phyloP scores from a whole-genome alignment of 129 eudicot genomes.

The Tagetes erecta region DNA sequence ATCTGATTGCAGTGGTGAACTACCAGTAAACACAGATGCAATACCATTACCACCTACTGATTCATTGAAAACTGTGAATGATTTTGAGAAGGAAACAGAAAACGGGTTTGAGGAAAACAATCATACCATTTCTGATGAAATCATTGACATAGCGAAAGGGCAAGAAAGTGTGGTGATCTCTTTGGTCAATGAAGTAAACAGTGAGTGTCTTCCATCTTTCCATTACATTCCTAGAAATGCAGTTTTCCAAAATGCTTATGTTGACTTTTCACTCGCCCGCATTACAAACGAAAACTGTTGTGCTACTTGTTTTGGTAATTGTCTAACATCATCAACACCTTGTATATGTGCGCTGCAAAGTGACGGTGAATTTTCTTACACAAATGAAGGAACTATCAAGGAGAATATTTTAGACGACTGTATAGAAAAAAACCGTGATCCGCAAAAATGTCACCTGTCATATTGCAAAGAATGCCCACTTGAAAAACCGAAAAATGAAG shows the following conservation, averaged over 20 bases:
- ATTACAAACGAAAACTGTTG: constrained; percentile 65
- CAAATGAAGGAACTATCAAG: constrained; percentile 67
- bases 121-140: constrained; percentile 33
- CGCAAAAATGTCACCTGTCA: constrained; percentile 45
- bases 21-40: constrained; percentile 28
- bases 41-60: constrained; percentile 17
- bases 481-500: constrained; percentile 66
- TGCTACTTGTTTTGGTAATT: constrained; percentile 60
- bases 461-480: constrained; percentile 83
- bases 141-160: constrained; percentile 70
- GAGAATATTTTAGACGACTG: constrained; percentile 61
- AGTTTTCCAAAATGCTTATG: constrained; percentile 63
- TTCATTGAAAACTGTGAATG: constrained; percentile 20
- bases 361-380: constrained; percentile 75
- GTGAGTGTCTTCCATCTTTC: constrained; percentile 55
- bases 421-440: constrained; percentile 67
- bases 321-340: constrained; percentile 51
- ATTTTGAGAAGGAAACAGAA: constrained; percentile 24
- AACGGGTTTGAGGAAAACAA: constrained; percentile 30
- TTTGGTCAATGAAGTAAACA: constrained; percentile 61
- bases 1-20: constrained; percentile 29
- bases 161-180: constrained; percentile 60
- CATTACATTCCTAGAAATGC: constrained; percentile 71
- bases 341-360: constrained; percentile 64
- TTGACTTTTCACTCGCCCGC: constrained; percentile 67